Conservation (phyloP, 306 rosid species). For the Echinosophora koreensis region DNA sequence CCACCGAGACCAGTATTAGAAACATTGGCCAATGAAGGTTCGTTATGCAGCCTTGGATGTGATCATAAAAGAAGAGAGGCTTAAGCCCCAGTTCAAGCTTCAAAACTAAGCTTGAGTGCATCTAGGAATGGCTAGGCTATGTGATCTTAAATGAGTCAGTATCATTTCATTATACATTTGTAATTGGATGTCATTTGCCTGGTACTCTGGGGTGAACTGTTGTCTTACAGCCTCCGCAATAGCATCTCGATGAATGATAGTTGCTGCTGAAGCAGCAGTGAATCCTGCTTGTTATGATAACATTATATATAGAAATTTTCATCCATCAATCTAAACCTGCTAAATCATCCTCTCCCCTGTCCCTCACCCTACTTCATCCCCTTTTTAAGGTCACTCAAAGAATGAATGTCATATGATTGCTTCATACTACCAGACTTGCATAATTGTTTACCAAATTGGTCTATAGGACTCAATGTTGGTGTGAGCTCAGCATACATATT, state of each 20-base stretch:
- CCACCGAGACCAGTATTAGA: not conserved
- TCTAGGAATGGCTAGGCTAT: conserved; percentile 11
- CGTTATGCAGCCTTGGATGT: conserved; percentile 13
- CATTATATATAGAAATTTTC: not conserved
- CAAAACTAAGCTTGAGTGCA: conserved; percentile 15
- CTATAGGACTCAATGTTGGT: conserved; percentile 11
- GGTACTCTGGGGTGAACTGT: too few relatives aligned
- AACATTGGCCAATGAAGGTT: conserved; percentile 12
- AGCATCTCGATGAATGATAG: not conserved
- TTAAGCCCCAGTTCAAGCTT: conserved; percentile 8
- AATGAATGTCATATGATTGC: conserved; percentile 23
- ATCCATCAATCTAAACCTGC: not conserved
- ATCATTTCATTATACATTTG: not conserved
- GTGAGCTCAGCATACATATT: conserved; percentile 15
- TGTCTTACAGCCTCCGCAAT: not conserved
- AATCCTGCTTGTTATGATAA: not conserved
- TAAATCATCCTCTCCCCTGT: not conserved
- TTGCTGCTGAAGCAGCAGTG: not conserved
- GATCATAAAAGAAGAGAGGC: not conserved
- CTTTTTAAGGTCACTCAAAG: not conserved
- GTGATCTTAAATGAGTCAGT: conserved; percentile 8
- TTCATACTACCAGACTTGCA: not conserved
- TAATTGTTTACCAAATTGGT: conserved; percentile 1
- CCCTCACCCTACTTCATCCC: too few relatives aligned
- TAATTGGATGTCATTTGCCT: not conserved